These are phyloP conservation scores for Talaromyces sp. DNA, from an alignment of 2,329 filamentous ascomycete species.

Conservation along the genomic window DNA sequence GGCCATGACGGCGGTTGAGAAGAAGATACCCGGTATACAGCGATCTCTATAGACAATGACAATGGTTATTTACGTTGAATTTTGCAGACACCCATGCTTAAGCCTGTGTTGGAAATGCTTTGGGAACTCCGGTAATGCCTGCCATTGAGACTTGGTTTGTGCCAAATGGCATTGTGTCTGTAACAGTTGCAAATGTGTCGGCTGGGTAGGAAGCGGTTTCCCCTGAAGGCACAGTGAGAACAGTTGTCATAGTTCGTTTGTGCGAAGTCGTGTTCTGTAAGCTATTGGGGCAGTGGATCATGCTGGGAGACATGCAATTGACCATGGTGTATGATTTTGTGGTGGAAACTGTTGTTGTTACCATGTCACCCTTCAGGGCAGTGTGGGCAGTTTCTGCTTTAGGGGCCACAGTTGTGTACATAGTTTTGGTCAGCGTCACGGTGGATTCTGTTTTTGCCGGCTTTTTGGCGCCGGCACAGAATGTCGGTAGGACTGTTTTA, in stretches of 20 bases:
- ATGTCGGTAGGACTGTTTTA: conserved; percentile 44
- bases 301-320: conserved; percentile 40
- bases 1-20: too few relatives aligned
- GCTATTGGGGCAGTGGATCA: conserved; percentile 47
- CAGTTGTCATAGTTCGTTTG: conserved; percentile 30
- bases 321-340: conserved; percentile 41
- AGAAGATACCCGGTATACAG: too few relatives aligned
- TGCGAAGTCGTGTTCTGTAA: conserved; percentile 40
- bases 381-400: conserved; percentile 13
- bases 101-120: too few relatives aligned
- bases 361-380: conserved; percentile 11
- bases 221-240: conserved; percentile 38
- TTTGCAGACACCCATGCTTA: too few relatives aligned
- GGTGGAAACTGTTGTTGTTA: conserved; percentile 30
- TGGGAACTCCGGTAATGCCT: too few relatives aligned
- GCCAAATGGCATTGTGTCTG: conserved; percentile 40
- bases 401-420: conserved; percentile 1
- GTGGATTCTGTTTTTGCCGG: conserved; percentile 7
- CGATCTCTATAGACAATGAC: too few relatives aligned
- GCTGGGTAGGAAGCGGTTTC: conserved; percentile 35
- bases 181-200: conserved; percentile 21
- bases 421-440: conserved; percentile 16
- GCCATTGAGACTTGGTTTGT: too few relatives aligned
- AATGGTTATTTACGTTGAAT: too few relatives aligned
- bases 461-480: conserved; percentile 33